phyloP scores from a whole-genome alignment of 805 yeast genomes.

The Kluyveromyces starmeri region DNA sequence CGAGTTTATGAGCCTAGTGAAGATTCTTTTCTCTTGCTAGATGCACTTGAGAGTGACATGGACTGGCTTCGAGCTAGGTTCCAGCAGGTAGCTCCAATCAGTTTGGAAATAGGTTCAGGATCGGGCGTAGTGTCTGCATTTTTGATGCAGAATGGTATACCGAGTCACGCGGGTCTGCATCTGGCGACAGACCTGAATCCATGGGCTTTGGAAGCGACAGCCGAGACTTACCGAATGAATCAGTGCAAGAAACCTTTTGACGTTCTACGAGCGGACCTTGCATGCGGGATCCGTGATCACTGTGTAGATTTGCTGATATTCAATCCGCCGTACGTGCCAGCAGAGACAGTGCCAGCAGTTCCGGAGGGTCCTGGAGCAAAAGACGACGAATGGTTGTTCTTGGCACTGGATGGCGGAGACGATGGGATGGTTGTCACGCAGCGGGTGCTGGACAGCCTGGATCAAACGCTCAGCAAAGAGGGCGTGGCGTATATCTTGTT shows the following conservation, averaged over 20 bases:
- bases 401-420: slow-evolving; percentile 83
- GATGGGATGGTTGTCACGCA: slow-evolving; percentile 87
- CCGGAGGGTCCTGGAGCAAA: slow-evolving; percentile 36
- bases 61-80: slow-evolving; percentile 29
- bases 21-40: slow-evolving; percentile 79
- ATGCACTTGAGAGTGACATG: slow-evolving; percentile 60
- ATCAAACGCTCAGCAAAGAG: slow-evolving; percentile 37
- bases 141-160: slow-evolving; percentile 43
- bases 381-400: slow-evolving; percentile 62
- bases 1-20: slow-evolving; percentile 92
- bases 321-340: slow-evolving; percentile 97
- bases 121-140: slow-evolving; percentile 85
- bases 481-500: slow-evolving; percentile 87
- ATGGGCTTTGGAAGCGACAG: slow-evolving; percentile 53
- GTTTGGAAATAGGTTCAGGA: slow-evolving; percentile 85
- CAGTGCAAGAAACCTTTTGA: slow-evolving; percentile 33
- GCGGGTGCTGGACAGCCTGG: slow-evolving; percentile 46
- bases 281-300: slow-evolving; percentile 37
- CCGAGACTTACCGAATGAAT: slow-evolving; percentile 35
- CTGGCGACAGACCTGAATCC: slow-evolving; percentile 77
- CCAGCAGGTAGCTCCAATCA: slow-evolving; percentile 37
- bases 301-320: slow-evolving; percentile 68
- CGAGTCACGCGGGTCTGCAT: slow-evolving; percentile 33
- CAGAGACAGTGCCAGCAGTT: slow-evolving; percentile 56
- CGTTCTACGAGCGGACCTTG: slow-evolving; percentile 48